Conservation (phyloP, 495 filamentous ascomycete genomes). For the Mytilinidion resinicola region DNA sequence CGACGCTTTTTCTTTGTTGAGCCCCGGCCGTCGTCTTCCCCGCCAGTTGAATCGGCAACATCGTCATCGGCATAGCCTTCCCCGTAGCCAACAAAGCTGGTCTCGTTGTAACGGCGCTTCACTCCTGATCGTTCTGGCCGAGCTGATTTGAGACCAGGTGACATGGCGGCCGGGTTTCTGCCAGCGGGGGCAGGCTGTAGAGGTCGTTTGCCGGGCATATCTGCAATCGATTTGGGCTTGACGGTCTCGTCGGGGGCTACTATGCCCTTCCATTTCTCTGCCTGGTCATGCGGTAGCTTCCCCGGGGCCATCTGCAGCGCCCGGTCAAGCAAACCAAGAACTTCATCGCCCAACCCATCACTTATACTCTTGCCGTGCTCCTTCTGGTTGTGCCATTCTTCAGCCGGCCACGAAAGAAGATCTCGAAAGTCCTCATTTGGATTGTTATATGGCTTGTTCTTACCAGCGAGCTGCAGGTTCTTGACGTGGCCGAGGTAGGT, state of each 20-base stretch:
- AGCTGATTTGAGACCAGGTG: conserved; percentile 10
- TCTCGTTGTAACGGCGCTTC: conserved; percentile 63
- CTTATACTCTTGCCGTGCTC: conserved; percentile 52
- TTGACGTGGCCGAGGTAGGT: conserved; percentile 69
- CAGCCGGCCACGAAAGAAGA: conserved; percentile 49
- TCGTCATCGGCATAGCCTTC: conserved; percentile 59
- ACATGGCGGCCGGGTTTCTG: conserved; percentile 11
- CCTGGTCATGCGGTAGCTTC: conserved; percentile 35
- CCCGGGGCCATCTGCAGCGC: conserved; percentile 48
- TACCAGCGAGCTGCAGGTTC: conserved; percentile 54
- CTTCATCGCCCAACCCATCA: conserved; percentile 31
- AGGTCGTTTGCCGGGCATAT: conserved; percentile 32
- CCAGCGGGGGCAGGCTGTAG: conserved; percentile 1
- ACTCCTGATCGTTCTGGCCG: conserved; percentile 55
- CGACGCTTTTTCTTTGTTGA: conserved; percentile 34
- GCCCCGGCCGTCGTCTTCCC: conserved; percentile 32
- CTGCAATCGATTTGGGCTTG: conserved; percentile 43
- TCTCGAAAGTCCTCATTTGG: conserved; percentile 23
- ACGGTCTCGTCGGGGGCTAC: conserved; percentile 17
- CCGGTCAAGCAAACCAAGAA: conserved; percentile 43
- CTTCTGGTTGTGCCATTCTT: conserved; percentile 60
- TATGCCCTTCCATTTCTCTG: conserved; percentile 4
- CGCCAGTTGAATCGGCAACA: conserved; percentile 41
- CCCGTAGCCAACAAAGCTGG: conserved; percentile 62
- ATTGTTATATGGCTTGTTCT: conserved; percentile 52